Evolutionary conservation across 169 alveolate genomes (phyloP), one percentile per base, ranked within the genome.

Genomic region (Amoebophrya sp.): DNA sequence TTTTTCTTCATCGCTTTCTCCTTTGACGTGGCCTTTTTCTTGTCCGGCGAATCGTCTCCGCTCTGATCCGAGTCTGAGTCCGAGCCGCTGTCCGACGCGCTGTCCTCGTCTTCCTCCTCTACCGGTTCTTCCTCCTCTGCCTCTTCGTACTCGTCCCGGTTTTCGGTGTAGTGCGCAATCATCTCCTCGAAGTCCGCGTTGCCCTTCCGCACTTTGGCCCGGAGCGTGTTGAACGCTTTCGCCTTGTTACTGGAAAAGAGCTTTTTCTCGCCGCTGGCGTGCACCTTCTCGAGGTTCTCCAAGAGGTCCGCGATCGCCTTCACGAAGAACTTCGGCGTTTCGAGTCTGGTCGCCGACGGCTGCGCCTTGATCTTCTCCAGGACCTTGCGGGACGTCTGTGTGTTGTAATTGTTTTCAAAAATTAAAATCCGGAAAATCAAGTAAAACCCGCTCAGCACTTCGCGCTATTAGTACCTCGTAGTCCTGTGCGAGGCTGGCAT

Each of bases 211-310:
- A 93, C 93, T 78, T 93, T 92, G 26, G 93, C 92, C 31, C 95
- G 89, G 0, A 93, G 90, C 1, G 93, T 93, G 88, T 93, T 93
- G 88, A 93, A 87, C 23, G 95, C 94, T 0, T 48, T 43, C 23
- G 95, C 95, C 91, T 92, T 93, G 69, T 90, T 90, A 58, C 50
- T 90, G 1, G 93, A 89, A 29, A 58, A 58, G 40, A 93, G 92
- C 41, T 93, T 92, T 58, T 93, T 93, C 38, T 91, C 94, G 69
- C 91, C 89, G 90, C 89, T 92, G 34, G 43, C 42, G 41, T 88
- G 87, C 29, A 26, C 48, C 91, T 69, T 92, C 90, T 91, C 93
- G 7, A 93, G 41, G 40, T 88, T 89, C 2, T 38, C 91, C 88
- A 90, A 93, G 38, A 93, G 69, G 26, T 45, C 93, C 26, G 90